Conservation (phyloP, 306 rosid species). For the Pterocarpus macrocarpus region DNA sequence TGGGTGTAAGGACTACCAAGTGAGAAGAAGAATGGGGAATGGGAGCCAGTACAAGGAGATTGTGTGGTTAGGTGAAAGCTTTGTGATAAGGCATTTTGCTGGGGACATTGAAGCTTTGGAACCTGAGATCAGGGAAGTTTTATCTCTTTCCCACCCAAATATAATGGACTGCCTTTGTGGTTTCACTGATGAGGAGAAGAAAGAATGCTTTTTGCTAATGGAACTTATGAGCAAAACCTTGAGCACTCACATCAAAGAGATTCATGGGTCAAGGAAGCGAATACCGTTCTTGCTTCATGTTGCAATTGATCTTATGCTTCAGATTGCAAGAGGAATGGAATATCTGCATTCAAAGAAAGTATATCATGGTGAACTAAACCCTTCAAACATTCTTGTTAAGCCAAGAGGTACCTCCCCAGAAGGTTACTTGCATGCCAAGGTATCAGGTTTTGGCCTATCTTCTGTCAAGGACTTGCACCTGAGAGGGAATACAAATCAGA, state of each 20-base stretch:
- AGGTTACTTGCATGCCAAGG: slow-evolving; percentile 75
- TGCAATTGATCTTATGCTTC: slow-evolving; percentile 91
- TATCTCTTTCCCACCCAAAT: slow-evolving; percentile 87
- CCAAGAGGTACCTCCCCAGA: slow-evolving; percentile 71
- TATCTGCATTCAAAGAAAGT: slow-evolving; percentile 78
- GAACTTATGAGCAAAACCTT: slow-evolving; percentile 87
- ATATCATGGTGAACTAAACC: slow-evolving; percentile 78
- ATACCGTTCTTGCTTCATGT: slow-evolving; percentile 75
- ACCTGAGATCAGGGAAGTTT: slow-evolving; percentile 66
- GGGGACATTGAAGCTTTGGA: slow-evolving; percentile 74
- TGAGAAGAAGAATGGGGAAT: slow-evolving; percentile 78
- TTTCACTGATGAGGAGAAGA: slow-evolving; percentile 81
- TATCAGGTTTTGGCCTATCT: slow-evolving; percentile 73
- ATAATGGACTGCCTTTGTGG: slow-evolving; percentile 72
- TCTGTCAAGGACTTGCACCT: slow-evolving; percentile 53
- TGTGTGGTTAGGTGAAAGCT: slow-evolving; percentile 85
- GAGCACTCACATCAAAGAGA: slow-evolving; percentile 68
- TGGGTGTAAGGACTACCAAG: slow-evolving; percentile 77
- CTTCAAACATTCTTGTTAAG: slow-evolving; percentile 77
- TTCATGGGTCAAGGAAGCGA: slow-evolving; percentile 66
- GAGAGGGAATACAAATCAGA: slow-evolving; percentile 65
- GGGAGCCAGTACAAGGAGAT: slow-evolving; percentile 82
- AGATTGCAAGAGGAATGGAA: slow-evolving; percentile 91
- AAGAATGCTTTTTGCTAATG: slow-evolving; percentile 78
- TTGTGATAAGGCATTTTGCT: slow-evolving; percentile 68